Conservation (phyloP, 2,329 filamentous ascomycete genomes). For the Xylariaceae sp. region DNA sequence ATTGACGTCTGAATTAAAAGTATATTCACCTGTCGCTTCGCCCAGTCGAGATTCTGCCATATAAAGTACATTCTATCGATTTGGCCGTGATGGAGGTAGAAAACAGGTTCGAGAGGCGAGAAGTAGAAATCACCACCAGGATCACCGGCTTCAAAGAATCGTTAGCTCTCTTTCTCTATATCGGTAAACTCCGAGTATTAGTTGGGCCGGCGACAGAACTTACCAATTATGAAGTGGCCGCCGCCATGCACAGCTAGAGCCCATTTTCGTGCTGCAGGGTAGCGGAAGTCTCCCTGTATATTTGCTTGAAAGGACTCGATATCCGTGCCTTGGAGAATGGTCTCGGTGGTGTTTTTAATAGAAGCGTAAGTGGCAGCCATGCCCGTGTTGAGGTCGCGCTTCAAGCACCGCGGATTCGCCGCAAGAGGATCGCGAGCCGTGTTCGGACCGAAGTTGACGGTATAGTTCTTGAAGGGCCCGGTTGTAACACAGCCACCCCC, state of each 20-base stretch:
- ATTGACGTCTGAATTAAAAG: background rate
- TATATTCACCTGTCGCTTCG: slow-evolving; percentile 43
- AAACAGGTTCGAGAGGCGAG: slow-evolving; percentile 53
- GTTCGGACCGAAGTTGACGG: slow-evolving; percentile 49
- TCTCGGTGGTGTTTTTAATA: slow-evolving; percentile 45
- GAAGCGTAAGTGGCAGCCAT: slow-evolving; percentile 41
- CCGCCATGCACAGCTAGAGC: slow-evolving; percentile 44
- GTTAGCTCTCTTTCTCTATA: background rate
- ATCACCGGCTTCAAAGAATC: slow-evolving; percentile 47
- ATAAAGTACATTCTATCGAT: slow-evolving; percentile 57
- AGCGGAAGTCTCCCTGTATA: slow-evolving; percentile 48
- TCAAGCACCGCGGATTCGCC: slow-evolving; percentile 52
- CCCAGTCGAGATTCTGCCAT: slow-evolving; percentile 55
- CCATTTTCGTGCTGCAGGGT: slow-evolving; percentile 36
- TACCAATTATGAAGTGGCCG: slow-evolving; percentile 46
- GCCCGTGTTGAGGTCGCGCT: slow-evolving; percentile 48
- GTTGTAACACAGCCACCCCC: slow-evolving; percentile 61
- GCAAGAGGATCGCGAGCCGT: slow-evolving; percentile 39
- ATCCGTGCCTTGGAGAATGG: slow-evolving; percentile 46
- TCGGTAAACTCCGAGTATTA: too few relatives aligned
- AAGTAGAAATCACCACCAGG: slow-evolving; percentile 54
- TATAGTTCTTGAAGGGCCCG: slow-evolving; percentile 54
- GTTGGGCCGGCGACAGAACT: too few relatives aligned
- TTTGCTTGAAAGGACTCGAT: slow-evolving; percentile 50
- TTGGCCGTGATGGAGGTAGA: slow-evolving; percentile 54